Conservation (phyloP, 305 asterid genomes). For the Coffea humblotiana region DNA sequence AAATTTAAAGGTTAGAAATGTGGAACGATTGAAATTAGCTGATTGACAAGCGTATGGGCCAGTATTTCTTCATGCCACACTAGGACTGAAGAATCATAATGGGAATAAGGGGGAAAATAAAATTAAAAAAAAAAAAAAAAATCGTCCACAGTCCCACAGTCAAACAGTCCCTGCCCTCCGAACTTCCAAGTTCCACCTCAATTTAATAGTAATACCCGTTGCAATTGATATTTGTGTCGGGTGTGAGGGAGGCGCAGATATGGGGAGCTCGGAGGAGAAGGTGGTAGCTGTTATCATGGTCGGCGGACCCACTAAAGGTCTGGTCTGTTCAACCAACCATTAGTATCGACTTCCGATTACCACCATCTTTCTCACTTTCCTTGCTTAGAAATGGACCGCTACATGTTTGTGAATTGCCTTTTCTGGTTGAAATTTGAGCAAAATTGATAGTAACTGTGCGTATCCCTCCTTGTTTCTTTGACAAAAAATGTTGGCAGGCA, state of each 20-base stretch:
- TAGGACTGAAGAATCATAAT: no score
- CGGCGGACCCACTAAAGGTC: slow-evolving; percentile 79
- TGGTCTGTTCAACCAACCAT: neutral
- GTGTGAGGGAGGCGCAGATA: slow-evolving; percentile 6
- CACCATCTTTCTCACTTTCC: neutral
- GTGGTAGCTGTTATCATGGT: slow-evolving; percentile 81
- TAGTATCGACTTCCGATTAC: neutral
- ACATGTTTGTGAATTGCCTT: no score
- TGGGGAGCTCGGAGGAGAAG: slow-evolving; percentile 57
- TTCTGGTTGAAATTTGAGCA: neutral
- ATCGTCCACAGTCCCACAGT: no score
- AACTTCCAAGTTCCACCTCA: neutral
- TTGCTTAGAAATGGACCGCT: no score
- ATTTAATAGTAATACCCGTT: neutral
- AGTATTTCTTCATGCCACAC: no score
- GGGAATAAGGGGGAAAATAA: no score
- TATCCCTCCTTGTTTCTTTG: neutral
- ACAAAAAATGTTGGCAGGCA: slow-evolving; percentile 38
- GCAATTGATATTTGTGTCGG: neutral
- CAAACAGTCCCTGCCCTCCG: no score
- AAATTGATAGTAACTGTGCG: neutral
- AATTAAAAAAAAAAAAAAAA: no score
- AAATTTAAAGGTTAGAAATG: neutral
- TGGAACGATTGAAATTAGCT: no score
- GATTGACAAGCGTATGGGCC: no score